These are phyloP conservation scores for Rosa multiflora DNA, from an alignment of 306 rosid species.

Conservation along the genomic window DNA sequence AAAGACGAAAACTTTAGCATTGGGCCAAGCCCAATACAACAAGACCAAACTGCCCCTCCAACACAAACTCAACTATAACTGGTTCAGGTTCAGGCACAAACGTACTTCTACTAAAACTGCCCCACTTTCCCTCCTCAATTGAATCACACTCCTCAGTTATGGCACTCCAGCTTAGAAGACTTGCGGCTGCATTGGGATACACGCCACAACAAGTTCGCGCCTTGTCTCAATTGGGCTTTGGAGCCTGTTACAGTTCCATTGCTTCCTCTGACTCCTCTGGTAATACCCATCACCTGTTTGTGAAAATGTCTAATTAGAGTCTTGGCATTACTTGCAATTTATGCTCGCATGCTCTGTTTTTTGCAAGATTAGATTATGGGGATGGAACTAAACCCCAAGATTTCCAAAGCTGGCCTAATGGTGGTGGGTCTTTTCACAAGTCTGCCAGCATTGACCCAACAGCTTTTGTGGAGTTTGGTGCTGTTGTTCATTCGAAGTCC, in stretches of 20 bases:
- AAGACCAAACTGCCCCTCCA: neutral
- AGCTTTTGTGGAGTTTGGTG: conserved; percentile 66
- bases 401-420: conserved; percentile 70
- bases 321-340: conserved; percentile 9
- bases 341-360: conserved; percentile 31
- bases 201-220: conserved; percentile 12
- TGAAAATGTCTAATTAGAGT: conserved; percentile 20
- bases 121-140: neutral
- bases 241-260: conserved; percentile 13
- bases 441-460: conserved; percentile 67
- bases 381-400: conserved; percentile 24
- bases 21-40: neutral
- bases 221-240: conserved; percentile 5
- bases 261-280: neutral
- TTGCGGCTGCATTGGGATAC: conserved; percentile 24
- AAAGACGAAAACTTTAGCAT: neutral
- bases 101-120: neutral
- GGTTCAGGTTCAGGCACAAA: conserved; percentile 1
- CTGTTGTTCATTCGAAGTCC: conserved; percentile 66
- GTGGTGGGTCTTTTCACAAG: conserved; percentile 76
- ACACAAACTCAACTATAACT: neutral
- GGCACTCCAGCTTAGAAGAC: conserved; percentile 34
- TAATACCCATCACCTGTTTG: conserved; percentile 18
- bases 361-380: conserved; percentile 44
- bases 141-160: conserved; percentile 5